Conservation (phyloP, 257 asterid species). For the Solanum medicagineum region DNA sequence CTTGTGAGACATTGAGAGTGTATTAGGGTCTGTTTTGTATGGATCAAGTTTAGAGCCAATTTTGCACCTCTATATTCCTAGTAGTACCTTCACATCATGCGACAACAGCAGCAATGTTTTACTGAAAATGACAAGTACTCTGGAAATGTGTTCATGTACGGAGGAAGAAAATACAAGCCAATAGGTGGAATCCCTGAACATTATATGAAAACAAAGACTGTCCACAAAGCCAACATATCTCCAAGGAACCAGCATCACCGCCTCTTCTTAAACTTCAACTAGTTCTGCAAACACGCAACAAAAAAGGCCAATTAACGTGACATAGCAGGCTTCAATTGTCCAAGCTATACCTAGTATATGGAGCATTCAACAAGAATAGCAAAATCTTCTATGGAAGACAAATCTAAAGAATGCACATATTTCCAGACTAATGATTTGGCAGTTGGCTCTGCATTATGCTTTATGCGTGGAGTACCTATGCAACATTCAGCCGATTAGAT, state of each 20-base stretch:
- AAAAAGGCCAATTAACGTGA: not conserved
- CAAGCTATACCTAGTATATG: not conserved
- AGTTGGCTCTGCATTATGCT: not conserved
- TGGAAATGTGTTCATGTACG: not conserved
- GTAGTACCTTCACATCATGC: not conserved
- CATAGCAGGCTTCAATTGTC: not conserved
- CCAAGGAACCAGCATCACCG: not conserved
- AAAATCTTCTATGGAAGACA: not conserved
- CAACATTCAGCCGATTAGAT: not conserved
- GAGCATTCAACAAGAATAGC: not conserved
- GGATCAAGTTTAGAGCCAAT: too few relatives aligned
- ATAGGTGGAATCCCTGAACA: slow-evolving; percentile 1
- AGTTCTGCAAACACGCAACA: slow-evolving; percentile 14
- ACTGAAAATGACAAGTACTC: not conserved
- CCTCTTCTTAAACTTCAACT: slow-evolving; percentile 3
- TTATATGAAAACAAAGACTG: slow-evolving; percentile 4
- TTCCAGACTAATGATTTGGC: not conserved
- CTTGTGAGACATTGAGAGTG: too few relatives aligned
- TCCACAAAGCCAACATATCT: slow-evolving; percentile 8
- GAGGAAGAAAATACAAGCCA: slow-evolving; percentile 9
- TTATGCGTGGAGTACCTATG: not conserved
- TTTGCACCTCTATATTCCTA: not conserved
- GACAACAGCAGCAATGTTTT: not conserved
- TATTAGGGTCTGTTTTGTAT: too few relatives aligned
- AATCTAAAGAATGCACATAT: not conserved